These are phyloP conservation scores for Apocynum venetum DNA, from an alignment of 257 asterid genomes.

Conservation along the genomic window DNA sequence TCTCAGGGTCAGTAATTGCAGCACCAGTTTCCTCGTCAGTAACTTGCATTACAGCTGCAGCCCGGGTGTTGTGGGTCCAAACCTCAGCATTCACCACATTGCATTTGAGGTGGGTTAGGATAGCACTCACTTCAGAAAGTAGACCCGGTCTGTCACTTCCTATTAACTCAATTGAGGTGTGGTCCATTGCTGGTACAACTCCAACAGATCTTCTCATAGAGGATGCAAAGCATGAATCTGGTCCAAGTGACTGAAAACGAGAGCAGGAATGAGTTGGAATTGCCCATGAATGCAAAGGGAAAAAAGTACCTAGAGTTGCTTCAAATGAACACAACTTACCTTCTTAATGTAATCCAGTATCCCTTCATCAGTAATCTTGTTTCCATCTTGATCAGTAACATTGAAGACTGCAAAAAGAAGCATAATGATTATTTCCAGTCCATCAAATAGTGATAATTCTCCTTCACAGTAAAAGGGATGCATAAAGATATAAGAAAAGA, in stretches of 20 bases:
- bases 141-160: slow-evolving; percentile 94
- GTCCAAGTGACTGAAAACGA: slow-evolving; percentile 82
- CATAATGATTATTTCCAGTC: slow-evolving; percentile 4
- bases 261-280: slow-evolving; percentile 23
- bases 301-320: slow-evolving; percentile 11
- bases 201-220: slow-evolving; percentile 92
- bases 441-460: slow-evolving; percentile 7
- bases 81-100: slow-evolving; percentile 91
- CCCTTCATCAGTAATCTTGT: slow-evolving; percentile 79
- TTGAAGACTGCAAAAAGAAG: slow-evolving; percentile 59
- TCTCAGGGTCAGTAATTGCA: slow-evolving; percentile 60
- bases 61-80: slow-evolving; percentile 98
- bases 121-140: slow-evolving; percentile 98
- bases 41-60: slow-evolving; percentile 93
- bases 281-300: slow-evolving; percentile 18
- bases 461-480: neutral
- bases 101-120: slow-evolving; percentile 82
- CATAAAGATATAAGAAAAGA: neutral
- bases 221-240: slow-evolving; percentile 93
- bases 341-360: slow-evolving; percentile 70
- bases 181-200: slow-evolving; percentile 57
- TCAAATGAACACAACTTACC: slow-evolving; percentile 41
- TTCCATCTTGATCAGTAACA: slow-evolving; percentile 81
- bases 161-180: slow-evolving; percentile 81
- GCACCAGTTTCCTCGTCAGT: slow-evolving; percentile 66